Conservation (phyloP, 208 protist genomes). For the Leishmania tarentolae region DNA sequence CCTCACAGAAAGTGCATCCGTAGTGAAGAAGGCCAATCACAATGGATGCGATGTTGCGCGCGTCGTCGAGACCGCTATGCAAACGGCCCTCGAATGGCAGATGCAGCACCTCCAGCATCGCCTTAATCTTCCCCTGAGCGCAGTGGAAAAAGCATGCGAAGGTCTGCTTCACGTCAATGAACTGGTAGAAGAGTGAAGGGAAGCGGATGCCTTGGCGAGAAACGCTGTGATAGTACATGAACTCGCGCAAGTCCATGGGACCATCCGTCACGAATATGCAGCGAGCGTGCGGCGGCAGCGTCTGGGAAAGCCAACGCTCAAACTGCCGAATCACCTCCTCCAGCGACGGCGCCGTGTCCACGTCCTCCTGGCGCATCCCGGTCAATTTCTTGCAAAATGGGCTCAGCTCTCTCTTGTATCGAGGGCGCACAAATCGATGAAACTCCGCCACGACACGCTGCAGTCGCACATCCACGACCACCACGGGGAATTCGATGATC, state of each 20-base stretch:
- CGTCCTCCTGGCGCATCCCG: slow-evolving; percentile 91
- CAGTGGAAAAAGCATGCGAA: slow-evolving; percentile 84
- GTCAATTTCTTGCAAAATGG: slow-evolving; percentile 93
- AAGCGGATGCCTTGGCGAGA: slow-evolving; percentile 79
- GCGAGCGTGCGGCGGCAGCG: slow-evolving; percentile 57
- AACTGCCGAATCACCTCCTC: slow-evolving; percentile 83
- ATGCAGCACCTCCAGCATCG: slow-evolving; percentile 86
- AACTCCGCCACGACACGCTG: slow-evolving; percentile 81
- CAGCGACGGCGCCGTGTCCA: slow-evolving; percentile 74
- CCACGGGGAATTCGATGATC: slow-evolving; percentile 97
- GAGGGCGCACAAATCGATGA: slow-evolving; percentile 90
- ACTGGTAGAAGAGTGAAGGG: slow-evolving; percentile 84
- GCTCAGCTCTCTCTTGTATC: slow-evolving; percentile 75
- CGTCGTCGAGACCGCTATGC: slow-evolving; percentile 88
- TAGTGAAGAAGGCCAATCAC: slow-evolving; percentile 82
- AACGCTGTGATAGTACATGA: slow-evolving; percentile 86
- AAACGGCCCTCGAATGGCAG: slow-evolving; percentile 76
- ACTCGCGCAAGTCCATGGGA: slow-evolving; percentile 77
- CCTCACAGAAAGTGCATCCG: slow-evolving; percentile 76
- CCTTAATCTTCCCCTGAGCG: slow-evolving; percentile 81
- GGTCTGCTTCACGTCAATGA: slow-evolving; percentile 84
- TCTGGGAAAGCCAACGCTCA: slow-evolving; percentile 77
- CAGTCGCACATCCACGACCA: slow-evolving; percentile 81
- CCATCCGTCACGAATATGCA: slow-evolving; percentile 85
- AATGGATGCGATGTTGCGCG: slow-evolving; percentile 86